Evolutionary conservation across 306 rosid genomes (phyloP).

Genomic region (Pyrus pyrifolia): DNA sequence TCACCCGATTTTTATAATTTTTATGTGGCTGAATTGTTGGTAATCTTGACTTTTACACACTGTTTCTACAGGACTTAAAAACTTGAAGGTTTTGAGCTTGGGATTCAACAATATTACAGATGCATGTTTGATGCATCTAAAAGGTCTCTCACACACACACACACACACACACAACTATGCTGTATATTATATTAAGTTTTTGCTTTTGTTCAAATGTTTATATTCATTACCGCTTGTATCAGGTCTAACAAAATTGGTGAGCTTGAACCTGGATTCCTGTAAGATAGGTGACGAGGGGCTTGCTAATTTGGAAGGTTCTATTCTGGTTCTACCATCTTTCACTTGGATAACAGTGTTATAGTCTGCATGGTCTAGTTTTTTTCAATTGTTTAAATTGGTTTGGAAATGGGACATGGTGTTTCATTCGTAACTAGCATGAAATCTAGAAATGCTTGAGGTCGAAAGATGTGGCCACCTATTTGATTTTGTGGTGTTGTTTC

Average conservation of each 20-base stretch:
- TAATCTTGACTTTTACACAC: background rate
- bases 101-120: constrained; percentile 51
- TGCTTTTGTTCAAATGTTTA: background rate
- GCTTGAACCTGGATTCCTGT: constrained; percentile 66
- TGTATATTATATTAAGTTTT: background rate
- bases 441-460: background rate
- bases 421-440: background rate
- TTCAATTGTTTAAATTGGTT: background rate
- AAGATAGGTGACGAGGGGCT: constrained; percentile 56
- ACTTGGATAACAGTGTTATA: background rate
- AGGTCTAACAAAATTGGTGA: constrained; percentile 62
- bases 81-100: constrained; percentile 55
- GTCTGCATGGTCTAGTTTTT: background rate
- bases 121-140: constrained; percentile 49
- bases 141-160: constrained; percentile 29
- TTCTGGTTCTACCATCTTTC: background rate
- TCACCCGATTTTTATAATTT: background rate
- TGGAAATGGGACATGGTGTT: background rate
- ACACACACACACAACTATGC: background rate
- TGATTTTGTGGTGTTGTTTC: background rate
- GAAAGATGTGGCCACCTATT: background rate
- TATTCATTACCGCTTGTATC: background rate
- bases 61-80: constrained; percentile 42
- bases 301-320: constrained; percentile 49
- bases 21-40: background rate